Evolutionary conservation across 352 stramenopile genomes (phyloP).

Genomic region (Phytophthora citrophthora): DNA sequence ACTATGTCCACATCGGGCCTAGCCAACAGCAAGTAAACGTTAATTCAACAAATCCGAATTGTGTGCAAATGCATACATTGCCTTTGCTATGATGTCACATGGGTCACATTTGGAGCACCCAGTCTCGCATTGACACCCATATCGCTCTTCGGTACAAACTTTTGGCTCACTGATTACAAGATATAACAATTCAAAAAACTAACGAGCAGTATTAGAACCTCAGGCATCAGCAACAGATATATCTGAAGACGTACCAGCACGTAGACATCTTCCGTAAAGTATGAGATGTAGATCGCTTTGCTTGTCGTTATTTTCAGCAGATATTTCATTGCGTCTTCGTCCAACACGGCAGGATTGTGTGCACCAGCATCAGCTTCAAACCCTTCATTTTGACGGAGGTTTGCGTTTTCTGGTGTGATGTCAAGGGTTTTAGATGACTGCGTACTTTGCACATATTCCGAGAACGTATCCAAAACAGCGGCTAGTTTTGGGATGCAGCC

Average conservation of each 20-base stretch:
- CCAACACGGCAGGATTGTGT: neutral
- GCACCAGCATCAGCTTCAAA: neutral
- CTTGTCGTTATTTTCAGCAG: slow-evolving; percentile 17
- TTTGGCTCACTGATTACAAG: slow-evolving; percentile 11
- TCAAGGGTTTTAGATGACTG: neutral
- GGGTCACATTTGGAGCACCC: slow-evolving; percentile 27
- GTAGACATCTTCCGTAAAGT: slow-evolving; percentile 44
- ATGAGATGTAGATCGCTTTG: slow-evolving; percentile 34
- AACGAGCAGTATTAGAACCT: too few relatives aligned
- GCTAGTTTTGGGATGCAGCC: slow-evolving; percentile 27
- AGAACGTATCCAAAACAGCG: slow-evolving; percentile 16
- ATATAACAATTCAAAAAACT: slow-evolving; percentile 26
- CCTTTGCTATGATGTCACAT: slow-evolving; percentile 31
- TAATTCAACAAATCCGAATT: neutral
- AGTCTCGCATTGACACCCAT: slow-evolving; percentile 24
- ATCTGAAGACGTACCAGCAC: slow-evolving; percentile 32
- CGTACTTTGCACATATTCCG: slow-evolving; percentile 3
- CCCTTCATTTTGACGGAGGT: neutral
- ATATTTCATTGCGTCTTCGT: slow-evolving; percentile 3
- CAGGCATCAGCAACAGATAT: too few relatives aligned
- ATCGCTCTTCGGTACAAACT: slow-evolving; percentile 21
- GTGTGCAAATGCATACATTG: neutral
- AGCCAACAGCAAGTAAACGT: neutral
- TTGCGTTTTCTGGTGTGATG: neutral
- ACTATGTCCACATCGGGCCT: slow-evolving; percentile 23